A percentile compares a stretch with the other conserved stretches of the same genome.
Conservation (phyloP, 495 filamentous ascomycete species). For the Daldinia vernicosa region DNA sequence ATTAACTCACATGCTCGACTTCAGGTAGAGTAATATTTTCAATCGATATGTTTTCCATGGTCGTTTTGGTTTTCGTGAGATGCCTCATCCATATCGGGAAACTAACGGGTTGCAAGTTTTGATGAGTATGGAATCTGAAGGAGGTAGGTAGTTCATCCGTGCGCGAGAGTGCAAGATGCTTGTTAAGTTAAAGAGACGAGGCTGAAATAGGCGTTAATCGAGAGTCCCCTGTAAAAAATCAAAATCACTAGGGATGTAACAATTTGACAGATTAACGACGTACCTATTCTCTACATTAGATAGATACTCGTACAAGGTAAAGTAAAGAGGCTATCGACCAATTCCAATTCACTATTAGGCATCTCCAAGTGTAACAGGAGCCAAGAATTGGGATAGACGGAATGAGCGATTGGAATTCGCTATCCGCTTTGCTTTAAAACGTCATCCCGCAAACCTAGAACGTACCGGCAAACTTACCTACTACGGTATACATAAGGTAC, state of each 20-base stretch:
- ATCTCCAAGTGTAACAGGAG: background rate
- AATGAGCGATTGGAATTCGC: conserved; percentile 6
- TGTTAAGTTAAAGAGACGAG: background rate
- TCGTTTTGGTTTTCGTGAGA: conserved; percentile 20
- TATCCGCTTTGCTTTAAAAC: conserved; percentile 2
- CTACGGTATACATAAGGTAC: too few relatives aligned
- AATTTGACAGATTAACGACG: background rate
- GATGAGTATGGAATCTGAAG: background rate
- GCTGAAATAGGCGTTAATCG: background rate
- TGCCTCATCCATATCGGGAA: conserved; percentile 43
- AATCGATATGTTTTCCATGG: conserved; percentile 39
- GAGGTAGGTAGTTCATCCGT: background rate
- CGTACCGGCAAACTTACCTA: background rate
- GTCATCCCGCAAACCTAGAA: conserved; percentile 1
- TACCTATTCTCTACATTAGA: background rate
- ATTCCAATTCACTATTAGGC: background rate
- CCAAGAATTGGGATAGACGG: conserved; percentile 1
- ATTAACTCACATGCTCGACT: conserved; percentile 40
- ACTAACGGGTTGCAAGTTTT: background rate
- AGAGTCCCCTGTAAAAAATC: background rate
- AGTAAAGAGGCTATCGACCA: background rate
- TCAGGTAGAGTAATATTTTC: conserved; percentile 41
- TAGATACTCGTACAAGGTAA: background rate
- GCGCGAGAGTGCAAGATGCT: background rate
- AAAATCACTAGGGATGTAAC: background rate